Evolutionary conservation across 2,329 filamentous ascomycete species (phyloP).

Genomic region (Penicillium griseofulvum): DNA sequence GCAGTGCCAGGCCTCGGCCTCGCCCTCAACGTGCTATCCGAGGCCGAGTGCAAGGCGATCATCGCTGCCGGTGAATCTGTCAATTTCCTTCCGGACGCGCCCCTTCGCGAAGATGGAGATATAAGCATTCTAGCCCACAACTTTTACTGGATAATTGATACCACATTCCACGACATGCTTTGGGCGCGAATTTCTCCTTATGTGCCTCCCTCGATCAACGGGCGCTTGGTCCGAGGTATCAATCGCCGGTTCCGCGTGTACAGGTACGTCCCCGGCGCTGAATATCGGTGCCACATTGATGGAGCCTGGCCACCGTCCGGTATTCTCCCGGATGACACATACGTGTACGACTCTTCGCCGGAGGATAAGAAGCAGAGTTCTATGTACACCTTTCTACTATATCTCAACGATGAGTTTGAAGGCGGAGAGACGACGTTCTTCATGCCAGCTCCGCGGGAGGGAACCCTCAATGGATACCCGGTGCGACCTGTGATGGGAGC

Average conservation of each 20-base stretch:
- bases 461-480: constrained; percentile 66
- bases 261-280: constrained; percentile 68
- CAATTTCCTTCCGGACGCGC: constrained; percentile 66
- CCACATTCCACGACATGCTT: constrained; percentile 60
- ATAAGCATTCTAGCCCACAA: constrained; percentile 67
- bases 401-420: constrained; percentile 69
- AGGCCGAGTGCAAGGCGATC: constrained; percentile 63
- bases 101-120: constrained; percentile 64
- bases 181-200: constrained; percentile 61
- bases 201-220: constrained; percentile 56
- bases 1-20: constrained; percentile 61
- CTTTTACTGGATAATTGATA: constrained; percentile 70
- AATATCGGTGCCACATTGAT: constrained; percentile 69
- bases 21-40: constrained; percentile 59
- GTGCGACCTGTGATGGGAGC: constrained; percentile 67
- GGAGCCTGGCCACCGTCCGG: constrained; percentile 72
- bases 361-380: constrained; percentile 60
- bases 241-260: constrained; percentile 71
- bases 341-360: constrained; percentile 67
- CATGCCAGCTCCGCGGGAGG: constrained; percentile 62
- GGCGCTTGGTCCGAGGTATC: constrained; percentile 59
- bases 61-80: constrained; percentile 65
- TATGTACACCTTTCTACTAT: constrained; percentile 67
- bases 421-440: constrained; percentile 72
- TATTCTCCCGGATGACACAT: constrained; percentile 56